phyloP scores from a whole-genome alignment of 345 rosid species.

The Turritis glabra region DNA sequence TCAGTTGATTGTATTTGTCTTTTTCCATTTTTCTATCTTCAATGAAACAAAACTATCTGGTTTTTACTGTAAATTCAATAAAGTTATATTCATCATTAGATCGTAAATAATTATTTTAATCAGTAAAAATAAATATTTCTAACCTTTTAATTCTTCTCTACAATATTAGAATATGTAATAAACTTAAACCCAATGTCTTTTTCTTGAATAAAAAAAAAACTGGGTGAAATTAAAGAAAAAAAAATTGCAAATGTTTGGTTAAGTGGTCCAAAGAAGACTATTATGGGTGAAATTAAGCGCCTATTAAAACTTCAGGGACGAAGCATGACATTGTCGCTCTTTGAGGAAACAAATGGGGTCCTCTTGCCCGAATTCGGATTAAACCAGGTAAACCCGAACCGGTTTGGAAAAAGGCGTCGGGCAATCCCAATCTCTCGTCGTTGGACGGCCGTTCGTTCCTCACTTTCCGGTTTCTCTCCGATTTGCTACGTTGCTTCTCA shows the following conservation, averaged over 20 bases:
- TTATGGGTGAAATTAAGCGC: neutral
- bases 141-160: neutral
- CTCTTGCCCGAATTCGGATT: neutral
- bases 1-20: too few species aligned
- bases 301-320: neutral
- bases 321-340: neutral
- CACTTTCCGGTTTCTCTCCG: neutral
- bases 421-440: neutral
- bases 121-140: too few species aligned
- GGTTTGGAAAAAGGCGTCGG: neutral
- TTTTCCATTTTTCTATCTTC: too few species aligned
- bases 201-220: neutral
- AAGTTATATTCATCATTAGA: too few species aligned
- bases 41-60: too few species aligned
- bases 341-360: neutral
- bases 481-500: neutral
- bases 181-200: neutral
- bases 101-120: too few species aligned
- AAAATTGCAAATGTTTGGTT: neutral
- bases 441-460: neutral
- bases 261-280: neutral
- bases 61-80: too few species aligned
- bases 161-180: neutral
- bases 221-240: too few species aligned
- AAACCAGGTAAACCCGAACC: neutral